Evolutionary conservation across 2,329 filamentous ascomycete genomes (phyloP).

Genomic region (Setomelanomma holmii): DNA sequence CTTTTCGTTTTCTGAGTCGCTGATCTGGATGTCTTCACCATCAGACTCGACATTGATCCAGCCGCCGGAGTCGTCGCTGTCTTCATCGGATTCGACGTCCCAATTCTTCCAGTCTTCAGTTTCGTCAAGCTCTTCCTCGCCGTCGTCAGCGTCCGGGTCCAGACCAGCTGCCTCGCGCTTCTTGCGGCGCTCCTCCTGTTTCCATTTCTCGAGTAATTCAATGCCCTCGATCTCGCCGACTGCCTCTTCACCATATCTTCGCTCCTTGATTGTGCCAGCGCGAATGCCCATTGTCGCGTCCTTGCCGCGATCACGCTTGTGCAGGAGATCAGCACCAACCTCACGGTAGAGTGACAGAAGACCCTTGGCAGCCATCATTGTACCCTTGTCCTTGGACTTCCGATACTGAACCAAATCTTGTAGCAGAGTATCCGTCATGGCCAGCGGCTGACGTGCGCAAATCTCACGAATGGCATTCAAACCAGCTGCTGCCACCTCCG

Average conservation of each 20-base stretch:
- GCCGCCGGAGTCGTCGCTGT: constrained; percentile 77
- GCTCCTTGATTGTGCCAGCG: constrained; percentile 75
- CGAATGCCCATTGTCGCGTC: constrained; percentile 84
- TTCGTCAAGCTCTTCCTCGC: constrained; percentile 64
- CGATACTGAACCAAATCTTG: constrained; percentile 90
- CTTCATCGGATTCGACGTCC: constrained; percentile 65
- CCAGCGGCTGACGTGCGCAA: constrained; percentile 89
- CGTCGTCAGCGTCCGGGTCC: constrained; percentile 65
- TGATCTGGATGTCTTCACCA: constrained; percentile 75
- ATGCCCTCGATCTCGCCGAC: constrained; percentile 89
- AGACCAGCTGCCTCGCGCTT: constrained; percentile 74
- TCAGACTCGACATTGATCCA: constrained; percentile 93
- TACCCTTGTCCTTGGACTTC: constrained; percentile 97
- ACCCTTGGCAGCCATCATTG: constrained; percentile 98
- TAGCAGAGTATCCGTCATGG: constrained; percentile 93
- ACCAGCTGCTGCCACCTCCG: constrained; percentile 89
- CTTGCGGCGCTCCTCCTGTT: constrained; percentile 82
- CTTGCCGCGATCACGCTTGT: constrained; percentile 90
- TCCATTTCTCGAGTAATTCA: constrained; percentile 90
- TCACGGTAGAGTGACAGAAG: constrained; percentile 90
- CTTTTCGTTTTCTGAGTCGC: constrained; percentile 73
- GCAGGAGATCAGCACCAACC: constrained; percentile 85
- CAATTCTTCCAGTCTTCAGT: constrained; percentile 64
- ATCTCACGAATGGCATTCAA: constrained; percentile 95
- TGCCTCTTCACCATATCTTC: constrained; percentile 82